Base-by-base conservation (phyloP, 495 filamentous ascomycete genomes). In the Tuber umbilicatum region DNA sequence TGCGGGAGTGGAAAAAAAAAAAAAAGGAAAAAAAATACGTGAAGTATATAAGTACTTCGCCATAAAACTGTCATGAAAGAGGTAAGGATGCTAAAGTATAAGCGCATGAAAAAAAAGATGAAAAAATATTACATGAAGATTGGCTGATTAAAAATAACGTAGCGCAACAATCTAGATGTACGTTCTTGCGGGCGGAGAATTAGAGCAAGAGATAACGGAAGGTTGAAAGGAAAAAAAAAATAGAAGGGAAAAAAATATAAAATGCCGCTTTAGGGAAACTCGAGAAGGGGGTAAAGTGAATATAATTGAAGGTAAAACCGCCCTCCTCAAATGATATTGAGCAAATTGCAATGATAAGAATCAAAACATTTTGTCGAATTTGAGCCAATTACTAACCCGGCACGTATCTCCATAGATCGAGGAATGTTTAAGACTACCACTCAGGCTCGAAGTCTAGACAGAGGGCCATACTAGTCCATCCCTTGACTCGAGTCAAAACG, bases 381-480 rank as follows among this genome's bases (percentile, higher is more conserved):
- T 17, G 14, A 64, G 55, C 27, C 55, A 35, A 64, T 17, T 64
- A 64, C 55, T 16, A 40, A n/a, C 27, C 35, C 16, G 42, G 74
- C 55, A 71, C 75, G 38, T 71, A 23, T 71, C 69, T 67, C 72
- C 75, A 67, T n/a, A 69, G 43, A 64, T 38, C 2, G 27, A 38
- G 7, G 3, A 38, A 21, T 55, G 27, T 12, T 55, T 16, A 43
- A 40, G 27, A 71, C 40, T 79, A 79, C 77, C 77, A 79, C 72
- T 79, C 77, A 23, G 77, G 77, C 37, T 79, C 77, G 31, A 79
- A 79, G 73, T 79, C 77, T 38, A 79, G 41, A 42, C 77, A 79
- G 67, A 79, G 69, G 2, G 75, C 77, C 77, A 79, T 79, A 70
- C 77, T 79, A 23, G 75, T 79, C 77, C 72, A 78, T n/a, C 77